Base-by-base conservation (phyloP, 2,329 filamentous ascomycete species). In the Aspergillus persii region DNA sequence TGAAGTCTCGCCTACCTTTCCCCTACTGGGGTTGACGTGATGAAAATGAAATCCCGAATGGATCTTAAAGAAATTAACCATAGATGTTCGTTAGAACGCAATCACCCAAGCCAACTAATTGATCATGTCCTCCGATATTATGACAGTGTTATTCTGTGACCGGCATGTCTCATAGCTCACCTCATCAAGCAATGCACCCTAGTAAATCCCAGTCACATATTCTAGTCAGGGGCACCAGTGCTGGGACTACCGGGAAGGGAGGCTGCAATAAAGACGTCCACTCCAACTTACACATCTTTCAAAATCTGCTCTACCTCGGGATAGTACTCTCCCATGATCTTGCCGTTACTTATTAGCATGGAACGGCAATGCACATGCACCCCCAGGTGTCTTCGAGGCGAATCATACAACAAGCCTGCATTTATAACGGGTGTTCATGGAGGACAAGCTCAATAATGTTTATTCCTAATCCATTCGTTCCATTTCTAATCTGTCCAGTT, bases 221-320 rank as follows among this genome's bases (percentile, higher is more conserved):
- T 23, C 18, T 23, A 23, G 2, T 23, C 18, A 23, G 73, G 75
- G 8, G 78, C 79, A 15, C 79, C 79, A 3, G 76, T 73, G 29
- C 76, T 76, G 4, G 18, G 9, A 4, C 15, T 5, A 5, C n/a
- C 12, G n/a, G 36, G 11, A 41, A 41, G 36, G 36, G 12, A n/a
- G 12, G 12, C 36, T 12, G n/a, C 1, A 7, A n/a, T 2, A 5
- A 41, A n/a, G 36, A 41, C 36, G n/a, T 4, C 12, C 12, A 41
- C 4, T n/a, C 11, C 15, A 7, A 4, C 70, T 7, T 63, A 75
- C 72, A 69, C 70, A 56, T 75, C 72, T 58, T 81, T 80, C 12
- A 82, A 61, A 56, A 82, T 74, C 23, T 78, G 72, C 31, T 81
- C 79, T 15, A 79, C 74, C 61, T 82, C 78, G 0, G 79, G 76